A percentile compares a stretch with the other conserved stretches of the same genome.
These are phyloP conservation scores for Colletotrichum navitas DNA, from an alignment of 2,329 filamentous ascomycete species.

Conservation along the genomic window DNA sequence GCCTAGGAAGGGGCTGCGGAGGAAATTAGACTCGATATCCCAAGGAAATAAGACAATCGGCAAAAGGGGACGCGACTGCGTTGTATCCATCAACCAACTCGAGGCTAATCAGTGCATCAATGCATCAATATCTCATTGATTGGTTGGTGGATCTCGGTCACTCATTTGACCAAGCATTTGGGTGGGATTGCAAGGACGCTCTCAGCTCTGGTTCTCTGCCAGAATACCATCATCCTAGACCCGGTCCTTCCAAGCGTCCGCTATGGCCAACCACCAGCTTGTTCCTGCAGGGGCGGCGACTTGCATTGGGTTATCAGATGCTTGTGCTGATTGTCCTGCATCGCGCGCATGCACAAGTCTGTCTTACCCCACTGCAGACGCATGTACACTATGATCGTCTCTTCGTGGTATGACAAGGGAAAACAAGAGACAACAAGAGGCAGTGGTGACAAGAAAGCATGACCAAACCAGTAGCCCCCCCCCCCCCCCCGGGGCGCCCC, in stretches of 20 bases:
- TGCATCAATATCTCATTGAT: slow-evolving; percentile 14
- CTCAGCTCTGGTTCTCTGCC: not conserved
- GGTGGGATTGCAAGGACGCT: slow-evolving; percentile 4
- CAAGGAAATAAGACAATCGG: slow-evolving; percentile 3
- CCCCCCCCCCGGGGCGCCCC: not conserved
- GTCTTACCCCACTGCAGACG: not conserved
- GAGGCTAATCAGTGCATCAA: slow-evolving; percentile 9
- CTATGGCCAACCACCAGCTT: slow-evolving; percentile 5
- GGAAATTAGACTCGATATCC: slow-evolving; percentile 21
- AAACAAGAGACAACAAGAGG: slow-evolving; percentile 2
- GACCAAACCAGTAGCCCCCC: not conserved
- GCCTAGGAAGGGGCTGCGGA: not conserved
- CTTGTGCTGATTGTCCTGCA: not conserved
- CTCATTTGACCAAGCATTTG: not conserved
- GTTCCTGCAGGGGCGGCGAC: not conserved
- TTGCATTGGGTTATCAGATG: slow-evolving; percentile 7
- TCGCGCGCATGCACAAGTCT: slow-evolving; percentile 6
- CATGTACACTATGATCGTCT: not conserved
- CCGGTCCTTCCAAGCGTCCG: slow-evolving; percentile 12
- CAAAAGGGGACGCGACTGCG: not conserved
- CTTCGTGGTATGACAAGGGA: not conserved
- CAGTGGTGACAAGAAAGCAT: not conserved
- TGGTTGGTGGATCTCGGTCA: slow-evolving; percentile 2
- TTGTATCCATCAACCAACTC: not conserved
- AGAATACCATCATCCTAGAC: not conserved